Evolutionary conservation across 2,329 filamentous ascomycete genomes (phyloP).

Genomic region (Pyrenophora seminiperda): DNA sequence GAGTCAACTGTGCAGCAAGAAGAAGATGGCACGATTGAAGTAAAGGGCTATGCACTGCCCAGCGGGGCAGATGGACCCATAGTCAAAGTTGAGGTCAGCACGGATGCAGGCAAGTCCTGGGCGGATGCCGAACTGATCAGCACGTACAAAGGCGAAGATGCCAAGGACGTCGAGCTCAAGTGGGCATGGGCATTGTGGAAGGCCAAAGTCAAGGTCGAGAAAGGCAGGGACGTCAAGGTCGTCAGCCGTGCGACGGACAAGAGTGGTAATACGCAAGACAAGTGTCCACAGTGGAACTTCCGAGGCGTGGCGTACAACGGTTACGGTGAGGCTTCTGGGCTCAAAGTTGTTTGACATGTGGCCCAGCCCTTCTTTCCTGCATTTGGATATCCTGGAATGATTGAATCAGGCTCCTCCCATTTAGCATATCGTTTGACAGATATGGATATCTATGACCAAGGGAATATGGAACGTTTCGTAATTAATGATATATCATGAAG

Average conservation of each 20-base stretch:
- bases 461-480: not conserved
- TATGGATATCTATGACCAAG: too few relatives aligned
- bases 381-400: not conserved
- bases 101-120: constrained; percentile 58
- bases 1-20: constrained; percentile 51
- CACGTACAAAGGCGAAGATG: constrained; percentile 19
- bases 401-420: too few relatives aligned
- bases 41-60: constrained; percentile 63
- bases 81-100: constrained; percentile 59
- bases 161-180: constrained; percentile 45
- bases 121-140: constrained; percentile 51
- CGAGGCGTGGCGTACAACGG: constrained; percentile 66
- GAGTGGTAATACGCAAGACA: constrained; percentile 58
- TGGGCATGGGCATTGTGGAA: constrained; percentile 65
- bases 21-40: constrained; percentile 52
- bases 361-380: not conserved
- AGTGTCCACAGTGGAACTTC: constrained; percentile 61
- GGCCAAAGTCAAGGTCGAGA: constrained; percentile 50
- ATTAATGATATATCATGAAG: constrained; percentile 15
- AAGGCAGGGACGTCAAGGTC: constrained; percentile 52
- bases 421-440: too few relatives aligned
- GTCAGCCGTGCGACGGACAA: constrained; percentile 61
- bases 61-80: constrained; percentile 60
- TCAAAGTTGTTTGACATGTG: constrained; percentile 50
- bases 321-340: constrained; percentile 59